Conservation (phyloP, 2,329 filamentous ascomycete species). For the Trichophyton simii region DNA sequence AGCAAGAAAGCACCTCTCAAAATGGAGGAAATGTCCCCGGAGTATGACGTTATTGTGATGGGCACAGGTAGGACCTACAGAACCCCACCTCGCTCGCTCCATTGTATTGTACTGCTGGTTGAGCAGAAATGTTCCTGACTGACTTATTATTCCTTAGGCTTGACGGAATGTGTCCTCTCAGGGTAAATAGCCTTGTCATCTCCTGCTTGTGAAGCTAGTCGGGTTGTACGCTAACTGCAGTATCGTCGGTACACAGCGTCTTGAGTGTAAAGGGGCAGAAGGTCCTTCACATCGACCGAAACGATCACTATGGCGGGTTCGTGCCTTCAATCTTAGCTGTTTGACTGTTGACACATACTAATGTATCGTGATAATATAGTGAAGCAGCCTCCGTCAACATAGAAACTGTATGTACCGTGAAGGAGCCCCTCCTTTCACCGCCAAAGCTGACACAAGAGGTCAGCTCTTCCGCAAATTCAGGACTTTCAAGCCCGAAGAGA, state of each 20-base stretch:
- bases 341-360: conserved; percentile 8
- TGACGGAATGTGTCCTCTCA: conserved; percentile 98
- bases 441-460: conserved; percentile 23
- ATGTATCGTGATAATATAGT: conserved; percentile 36
- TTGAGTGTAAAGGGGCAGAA: conserved; percentile 98
- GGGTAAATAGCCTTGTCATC: conserved; percentile 48
- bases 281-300: conserved; percentile 96
- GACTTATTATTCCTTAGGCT: conserved; percentile 44
- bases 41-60: conserved; percentile 97
- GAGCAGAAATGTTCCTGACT: conserved; percentile 13
- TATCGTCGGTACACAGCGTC: conserved; percentile 46
- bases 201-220: not conserved
- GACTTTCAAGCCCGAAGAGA: conserved; percentile 63
- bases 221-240: not conserved
- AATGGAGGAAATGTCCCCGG: conserved; percentile 98
- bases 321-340: conserved; percentile 26
- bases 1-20: conserved; percentile 12
- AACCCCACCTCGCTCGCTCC: conserved; percentile 19
- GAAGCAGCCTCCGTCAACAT: conserved; percentile 96
- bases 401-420: conserved; percentile 56
- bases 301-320: conserved; percentile 96
- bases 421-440: not conserved
- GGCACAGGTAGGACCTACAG: conserved; percentile 63
- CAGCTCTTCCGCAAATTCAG: conserved; percentile 96
- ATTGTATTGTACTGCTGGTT: conserved; percentile 12